Evolutionary conservation across 2,329 filamentous ascomycete species (phyloP).

Genomic region (Colletotrichum navitas): DNA sequence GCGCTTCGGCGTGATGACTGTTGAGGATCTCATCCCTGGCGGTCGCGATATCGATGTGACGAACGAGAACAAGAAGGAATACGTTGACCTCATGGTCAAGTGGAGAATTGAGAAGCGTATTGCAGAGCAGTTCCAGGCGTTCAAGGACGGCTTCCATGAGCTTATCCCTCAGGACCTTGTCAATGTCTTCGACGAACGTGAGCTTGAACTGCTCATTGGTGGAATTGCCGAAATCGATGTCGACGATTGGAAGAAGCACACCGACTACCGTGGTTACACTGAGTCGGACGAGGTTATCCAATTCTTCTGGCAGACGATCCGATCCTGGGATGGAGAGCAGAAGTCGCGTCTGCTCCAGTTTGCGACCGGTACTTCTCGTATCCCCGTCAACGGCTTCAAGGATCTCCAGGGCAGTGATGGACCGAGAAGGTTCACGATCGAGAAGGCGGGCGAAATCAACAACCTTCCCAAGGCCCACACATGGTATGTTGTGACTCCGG

Average conservation of each 20-base stretch:
- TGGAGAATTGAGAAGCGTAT: conserved; percentile 99
- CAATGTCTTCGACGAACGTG: conserved; percentile 98
- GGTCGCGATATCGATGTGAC: conserved; percentile 95
- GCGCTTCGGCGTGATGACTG: conserved; percentile 93
- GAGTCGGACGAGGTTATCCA: conserved; percentile 97
- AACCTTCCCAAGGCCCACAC: conserved; percentile 98
- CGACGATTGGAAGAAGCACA: conserved; percentile 99
- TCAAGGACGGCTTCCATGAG: conserved; percentile 97
- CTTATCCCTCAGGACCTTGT: conserved; percentile 96
- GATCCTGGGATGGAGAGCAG: conserved; percentile 97
- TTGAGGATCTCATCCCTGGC: conserved; percentile 91
- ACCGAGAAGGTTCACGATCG: conserved; percentile 94
- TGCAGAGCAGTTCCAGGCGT: conserved; percentile 97
- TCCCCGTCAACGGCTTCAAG: conserved; percentile 99
- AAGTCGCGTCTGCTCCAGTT: conserved; percentile 97
- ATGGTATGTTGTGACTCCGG: conserved; percentile 73
- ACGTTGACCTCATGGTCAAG: conserved; percentile 97
- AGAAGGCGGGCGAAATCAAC: conserved; percentile 91
- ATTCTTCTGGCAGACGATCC: conserved; percentile 98
- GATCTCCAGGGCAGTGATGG: conserved; percentile 98
- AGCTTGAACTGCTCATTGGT: conserved; percentile 94
- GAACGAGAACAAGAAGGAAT: conserved; percentile 99
- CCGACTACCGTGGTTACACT: conserved; percentile 98
- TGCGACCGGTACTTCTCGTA: conserved; percentile 96
- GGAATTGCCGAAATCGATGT: conserved; percentile 99